Evolutionary conservation across 441 rosid genomes (phyloP).

Genomic region (Dalechampia spathulata): DNA sequence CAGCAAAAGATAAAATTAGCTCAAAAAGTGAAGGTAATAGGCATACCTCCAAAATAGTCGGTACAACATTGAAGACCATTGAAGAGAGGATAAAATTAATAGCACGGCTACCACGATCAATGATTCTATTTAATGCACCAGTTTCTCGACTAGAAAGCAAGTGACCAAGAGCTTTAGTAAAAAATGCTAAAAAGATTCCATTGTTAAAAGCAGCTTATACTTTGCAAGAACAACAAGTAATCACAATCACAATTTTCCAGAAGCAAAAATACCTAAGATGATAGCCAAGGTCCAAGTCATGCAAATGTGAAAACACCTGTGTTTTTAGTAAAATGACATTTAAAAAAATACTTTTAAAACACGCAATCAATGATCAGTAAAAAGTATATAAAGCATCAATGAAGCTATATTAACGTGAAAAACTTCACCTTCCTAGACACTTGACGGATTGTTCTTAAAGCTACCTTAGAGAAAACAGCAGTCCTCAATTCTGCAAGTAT

Average conservation of each 20-base stretch:
- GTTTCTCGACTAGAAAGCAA: slow-evolving; percentile 75
- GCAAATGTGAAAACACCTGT: slow-evolving; percentile 87
- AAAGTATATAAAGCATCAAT: not conserved
- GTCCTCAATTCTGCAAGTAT: slow-evolving; percentile 67
- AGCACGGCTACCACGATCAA: slow-evolving; percentile 92
- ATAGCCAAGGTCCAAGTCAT: slow-evolving; percentile 72
- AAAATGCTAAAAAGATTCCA: slow-evolving; percentile 3
- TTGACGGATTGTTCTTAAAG: slow-evolving; percentile 73
- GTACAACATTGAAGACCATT: slow-evolving; percentile 83
- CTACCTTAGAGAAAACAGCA: slow-evolving; percentile 85
- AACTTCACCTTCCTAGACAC: slow-evolving; percentile 72
- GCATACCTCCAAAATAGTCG: slow-evolving; percentile 85
- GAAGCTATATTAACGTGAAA: not conserved
- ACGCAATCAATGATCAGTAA: not conserved
- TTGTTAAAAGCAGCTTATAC: slow-evolving; percentile 1
- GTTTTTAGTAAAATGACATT: slow-evolving; percentile 2
- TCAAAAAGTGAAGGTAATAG: slow-evolving; percentile 15
- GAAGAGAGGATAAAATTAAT: slow-evolving; percentile 83
- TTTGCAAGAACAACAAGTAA: not conserved
- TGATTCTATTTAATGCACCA: slow-evolving; percentile 75
- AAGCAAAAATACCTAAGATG: slow-evolving; percentile 68
- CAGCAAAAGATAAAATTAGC: slow-evolving; percentile 6
- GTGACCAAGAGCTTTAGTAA: slow-evolving; percentile 17
- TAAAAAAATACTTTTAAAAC: not conserved
- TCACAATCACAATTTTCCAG: not conserved